Evolutionary conservation across 208 protist genomes (phyloP).

Genomic region (Trypanosoma conorhini): DNA sequence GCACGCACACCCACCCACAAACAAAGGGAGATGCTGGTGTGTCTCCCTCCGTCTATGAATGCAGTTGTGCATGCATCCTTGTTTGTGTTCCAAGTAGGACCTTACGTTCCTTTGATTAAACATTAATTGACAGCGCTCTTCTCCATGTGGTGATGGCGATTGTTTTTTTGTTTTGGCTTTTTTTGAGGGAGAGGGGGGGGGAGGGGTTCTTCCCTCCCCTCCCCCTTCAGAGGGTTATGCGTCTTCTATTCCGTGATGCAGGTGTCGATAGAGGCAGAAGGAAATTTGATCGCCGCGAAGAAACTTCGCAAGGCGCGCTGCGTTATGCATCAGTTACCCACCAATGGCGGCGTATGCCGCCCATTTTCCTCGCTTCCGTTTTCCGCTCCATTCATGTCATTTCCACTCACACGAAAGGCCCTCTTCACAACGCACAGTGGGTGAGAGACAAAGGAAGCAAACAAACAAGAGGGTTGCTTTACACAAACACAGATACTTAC

Average conservation of each 20-base stretch:
- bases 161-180: not conserved
- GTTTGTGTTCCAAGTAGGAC: not conserved
- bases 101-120: not conserved
- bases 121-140: not conserved
- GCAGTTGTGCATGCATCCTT: not conserved
- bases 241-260: not conserved
- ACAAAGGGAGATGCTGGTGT: not conserved
- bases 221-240: not conserved
- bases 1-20: no score
- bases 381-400: no score
- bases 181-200: no score
- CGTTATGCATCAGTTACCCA: not conserved
- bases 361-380: not conserved
- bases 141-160: not conserved
- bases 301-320: not conserved
- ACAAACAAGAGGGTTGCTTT: slow-evolving; percentile 16
- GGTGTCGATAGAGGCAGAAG: not conserved
- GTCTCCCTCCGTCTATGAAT: not conserved
- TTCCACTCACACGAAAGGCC: not conserved
- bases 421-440: not conserved
- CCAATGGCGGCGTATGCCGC: not conserved
- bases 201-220: not conserved
- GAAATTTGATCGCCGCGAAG: not conserved
- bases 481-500: not conserved
- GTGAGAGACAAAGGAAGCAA: slow-evolving; percentile 15